Evolutionary conservation across 345 rosid genomes (phyloP), one percentile per base, ranked within the genome.

Genomic region (Clausena lansium): DNA sequence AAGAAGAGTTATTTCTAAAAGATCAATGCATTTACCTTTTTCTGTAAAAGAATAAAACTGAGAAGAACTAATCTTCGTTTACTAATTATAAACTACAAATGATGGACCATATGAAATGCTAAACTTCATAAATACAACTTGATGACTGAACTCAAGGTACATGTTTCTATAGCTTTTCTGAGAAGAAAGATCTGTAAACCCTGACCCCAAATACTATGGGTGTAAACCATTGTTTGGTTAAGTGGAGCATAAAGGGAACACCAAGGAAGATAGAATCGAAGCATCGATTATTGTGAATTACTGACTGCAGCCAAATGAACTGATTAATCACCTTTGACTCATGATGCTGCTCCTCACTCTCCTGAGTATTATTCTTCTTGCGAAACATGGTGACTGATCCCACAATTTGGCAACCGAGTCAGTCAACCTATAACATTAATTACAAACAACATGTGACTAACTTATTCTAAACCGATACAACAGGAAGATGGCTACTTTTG

Each of bases 261-360:
- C 73, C 68, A 6, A 73, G 68, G 50, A 3, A 20, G 63, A 58
- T 33, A 71, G 27, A 38, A 50, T 58, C 36, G 24, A 6, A 45
- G 62, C 67, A 50, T 45, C 20, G 22, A 77, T 24, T 45, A 33
- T 33, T 24, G 55, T 57, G 54, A 60, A 71, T 15, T n/a, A 80
- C 68, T 35, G 39, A n/a, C 41, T 52, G 71, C 52, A 63, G 24
- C 63, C n/a, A 15, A 39, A 41, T 28, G 14, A 62, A 35, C 20
- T 17, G 27, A 67, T 30, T 30, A 32, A 76, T 81, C 83, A 95
- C 98, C 94, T 95, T 91, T 45, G 91, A 66, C 45, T 90, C 96
- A 13, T 79, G 83, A 36, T 59, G 85, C 84, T 76, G 67, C 1
- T 73, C 39, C 8, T 87, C 95, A 35, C 82, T 78, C 84, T 88